Base-by-base conservation (phyloP, 345 rosid species). In the Salix arbutifolia region DNA sequence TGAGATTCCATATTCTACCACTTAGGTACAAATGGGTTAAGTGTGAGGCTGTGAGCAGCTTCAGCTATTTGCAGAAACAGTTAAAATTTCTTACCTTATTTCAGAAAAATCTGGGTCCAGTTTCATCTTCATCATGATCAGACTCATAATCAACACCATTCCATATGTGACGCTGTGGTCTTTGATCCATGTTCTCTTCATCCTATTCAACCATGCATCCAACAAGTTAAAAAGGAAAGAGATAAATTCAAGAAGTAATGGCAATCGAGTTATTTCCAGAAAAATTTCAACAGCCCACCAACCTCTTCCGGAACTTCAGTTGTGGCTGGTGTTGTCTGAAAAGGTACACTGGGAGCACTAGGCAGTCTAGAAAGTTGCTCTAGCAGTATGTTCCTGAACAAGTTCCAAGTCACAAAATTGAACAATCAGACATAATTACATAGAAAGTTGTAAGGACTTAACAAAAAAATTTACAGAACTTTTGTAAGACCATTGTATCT, bases 141-240 rank as follows among this genome's bases (percentile, higher is more conserved):
- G 98, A 93, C 52, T 87, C 95, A 81, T 89, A 86, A 77, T 77
- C 88, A 21, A 87, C 93, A 76, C 92, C 87, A 84, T 84, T 87
- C 98, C 98, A 96, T 76, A 96, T 92, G 69, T 97, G 96, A 77
- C 83, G 97, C 69, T 91, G 89, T 71, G 90, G 91, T 77, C 89
- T 87, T 79, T 68, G 76, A 79, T 91, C 92, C 88, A 88, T 83
- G 58, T 87, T 85, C 81, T 84, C 92, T 84, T 91, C 95, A 8
- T 83, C 82, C 95, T 91, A 76, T 76, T 80, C 58, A 81, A 70
- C 44, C 30, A 64, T 74, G 30, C 65, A 21, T 25, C 69, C 69
- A 73, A 61, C 33, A 56, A 78, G 68, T 69, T 53, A 72, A 71
- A 52, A 64, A 62, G 12, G 37, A 52, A 60, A 23, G 71, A 53